A percentile compares a stretch with the other conserved stretches of the same genome.
Conservation (phyloP, 495 filamentous ascomycete genomes). For the Apiosordaria backusii region DNA sequence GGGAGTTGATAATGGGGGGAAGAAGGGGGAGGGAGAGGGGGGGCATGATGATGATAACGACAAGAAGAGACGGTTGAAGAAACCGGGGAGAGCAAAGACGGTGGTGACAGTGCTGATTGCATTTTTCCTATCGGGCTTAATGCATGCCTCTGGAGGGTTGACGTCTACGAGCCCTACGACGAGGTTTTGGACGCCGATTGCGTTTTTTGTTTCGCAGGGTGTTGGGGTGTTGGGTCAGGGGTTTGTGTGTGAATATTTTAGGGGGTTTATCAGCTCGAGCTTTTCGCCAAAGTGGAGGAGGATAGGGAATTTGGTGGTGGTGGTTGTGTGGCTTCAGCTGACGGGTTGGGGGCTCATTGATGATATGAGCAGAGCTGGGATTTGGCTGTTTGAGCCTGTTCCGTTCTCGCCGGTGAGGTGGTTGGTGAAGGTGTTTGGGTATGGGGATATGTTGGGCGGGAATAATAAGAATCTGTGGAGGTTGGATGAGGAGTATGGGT, state of each 20-base stretch:
- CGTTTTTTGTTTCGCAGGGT: conserved; percentile 56
- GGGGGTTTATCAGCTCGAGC: not conserved
- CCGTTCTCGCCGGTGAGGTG: conserved; percentile 58
- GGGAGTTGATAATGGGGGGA: conserved; percentile 45
- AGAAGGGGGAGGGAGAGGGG: not conserved
- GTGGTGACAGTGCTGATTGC: conserved; percentile 40
- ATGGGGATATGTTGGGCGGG: conserved; percentile 40
- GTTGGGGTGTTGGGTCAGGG: conserved; percentile 54
- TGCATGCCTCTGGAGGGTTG: conserved; percentile 59
- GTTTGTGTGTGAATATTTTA: conserved; percentile 2
- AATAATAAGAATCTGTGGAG: conserved; percentile 52
- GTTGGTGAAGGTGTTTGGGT: conserved; percentile 36
- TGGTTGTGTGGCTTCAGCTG: conserved; percentile 54
- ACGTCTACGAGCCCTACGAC: conserved; percentile 46
- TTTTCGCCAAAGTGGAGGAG: conserved; percentile 19
- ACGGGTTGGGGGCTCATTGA: conserved; percentile 53
- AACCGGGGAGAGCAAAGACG: conserved; percentile 11
- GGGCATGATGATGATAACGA: not conserved
- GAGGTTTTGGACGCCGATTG: conserved; percentile 37
- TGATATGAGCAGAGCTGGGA: conserved; percentile 57
- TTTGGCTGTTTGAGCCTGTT: conserved; percentile 69
- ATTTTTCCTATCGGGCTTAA: conserved; percentile 56
- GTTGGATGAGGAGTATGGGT: conserved; percentile 46
- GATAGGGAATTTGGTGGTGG: conserved; percentile 51
- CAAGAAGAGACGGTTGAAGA: not conserved